Conservation (phyloP, 106 monocot genomes). For the Dendrobium chrysotoxum region DNA sequence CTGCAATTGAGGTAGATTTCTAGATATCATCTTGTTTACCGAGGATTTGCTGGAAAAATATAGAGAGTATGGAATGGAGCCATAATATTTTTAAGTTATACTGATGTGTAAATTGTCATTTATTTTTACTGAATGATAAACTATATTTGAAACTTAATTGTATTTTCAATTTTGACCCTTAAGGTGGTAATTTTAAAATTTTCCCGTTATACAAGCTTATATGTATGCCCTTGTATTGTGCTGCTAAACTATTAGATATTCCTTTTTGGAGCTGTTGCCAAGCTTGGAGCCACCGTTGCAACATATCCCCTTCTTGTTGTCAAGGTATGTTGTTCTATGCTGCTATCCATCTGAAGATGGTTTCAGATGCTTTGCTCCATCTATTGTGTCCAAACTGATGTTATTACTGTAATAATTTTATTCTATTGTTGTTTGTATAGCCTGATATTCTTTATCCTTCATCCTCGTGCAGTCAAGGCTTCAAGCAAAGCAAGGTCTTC, state of each 20-base stretch:
- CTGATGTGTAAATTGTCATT: neutral
- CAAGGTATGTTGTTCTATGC: conserved; percentile 27
- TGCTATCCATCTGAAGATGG: too few species aligned
- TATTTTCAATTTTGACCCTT: neutral
- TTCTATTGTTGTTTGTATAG: neutral
- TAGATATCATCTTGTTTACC: neutral
- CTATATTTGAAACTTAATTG: neutral
- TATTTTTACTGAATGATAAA: neutral
- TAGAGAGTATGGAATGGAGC: neutral
- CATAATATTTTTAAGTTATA: neutral
- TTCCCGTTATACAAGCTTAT: neutral
- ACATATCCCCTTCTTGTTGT: conserved; percentile 68
- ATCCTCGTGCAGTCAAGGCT: conserved; percentile 18
- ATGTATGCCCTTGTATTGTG: neutral
- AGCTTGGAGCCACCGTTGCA: conserved; percentile 74
- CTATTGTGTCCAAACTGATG: too few species aligned
- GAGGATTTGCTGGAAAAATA: neutral
- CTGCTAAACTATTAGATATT: conserved; percentile 52
- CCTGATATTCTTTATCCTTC: neutral
- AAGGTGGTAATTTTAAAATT: neutral
- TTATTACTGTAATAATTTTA: neutral
- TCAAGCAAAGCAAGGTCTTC: conserved; percentile 25
- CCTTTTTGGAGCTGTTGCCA: conserved; percentile 88
- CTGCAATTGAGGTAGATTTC: conserved; percentile 64
- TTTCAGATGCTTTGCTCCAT: too few species aligned